Percentiles rank a stretch among this genome's conserved stretches.
Evolutionary conservation across 1,284 basidiomycete species (phyloP).

Genomic region (Ceratobasidium sp.): DNA sequence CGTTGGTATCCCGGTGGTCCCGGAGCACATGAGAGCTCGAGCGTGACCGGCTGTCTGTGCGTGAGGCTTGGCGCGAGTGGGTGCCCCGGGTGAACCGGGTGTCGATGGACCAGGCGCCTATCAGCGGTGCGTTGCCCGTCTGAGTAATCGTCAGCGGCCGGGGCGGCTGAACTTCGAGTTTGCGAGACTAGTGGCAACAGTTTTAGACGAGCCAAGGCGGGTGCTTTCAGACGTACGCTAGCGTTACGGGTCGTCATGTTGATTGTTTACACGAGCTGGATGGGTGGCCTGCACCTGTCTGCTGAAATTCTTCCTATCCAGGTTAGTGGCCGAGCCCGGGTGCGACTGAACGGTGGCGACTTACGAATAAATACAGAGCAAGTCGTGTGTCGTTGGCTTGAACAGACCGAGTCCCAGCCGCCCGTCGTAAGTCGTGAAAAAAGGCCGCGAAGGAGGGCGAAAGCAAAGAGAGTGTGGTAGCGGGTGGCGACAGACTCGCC

Average conservation of each 20-base stretch:
- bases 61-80: constrained; percentile 22
- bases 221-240: constrained; percentile 12
- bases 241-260: constrained; percentile 37
- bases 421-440: constrained; percentile 8
- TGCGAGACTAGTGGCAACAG: constrained; percentile 23
- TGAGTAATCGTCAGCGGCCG: constrained; percentile 26
- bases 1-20: constrained; percentile 36
- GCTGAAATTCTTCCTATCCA: constrained; percentile 10
- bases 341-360: constrained; percentile 8
- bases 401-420: neutral
- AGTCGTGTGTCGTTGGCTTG: neutral
- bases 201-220: constrained; percentile 1
- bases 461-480: constrained; percentile 7
- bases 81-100: constrained; percentile 37
- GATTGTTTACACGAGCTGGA: neutral
- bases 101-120: constrained; percentile 39
- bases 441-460: constrained; percentile 11
- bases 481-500: neutral
- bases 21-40: constrained; percentile 5
- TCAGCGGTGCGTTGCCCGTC: constrained; percentile 21
- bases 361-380: constrained; percentile 31
- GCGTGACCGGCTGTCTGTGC: constrained; percentile 2
- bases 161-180: constrained; percentile 28
- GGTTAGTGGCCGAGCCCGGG: neutral
- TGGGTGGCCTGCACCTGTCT: constrained; percentile 39